Conservation (phyloP, 805 yeast species). For the Hanseniaspora vineae region DNA sequence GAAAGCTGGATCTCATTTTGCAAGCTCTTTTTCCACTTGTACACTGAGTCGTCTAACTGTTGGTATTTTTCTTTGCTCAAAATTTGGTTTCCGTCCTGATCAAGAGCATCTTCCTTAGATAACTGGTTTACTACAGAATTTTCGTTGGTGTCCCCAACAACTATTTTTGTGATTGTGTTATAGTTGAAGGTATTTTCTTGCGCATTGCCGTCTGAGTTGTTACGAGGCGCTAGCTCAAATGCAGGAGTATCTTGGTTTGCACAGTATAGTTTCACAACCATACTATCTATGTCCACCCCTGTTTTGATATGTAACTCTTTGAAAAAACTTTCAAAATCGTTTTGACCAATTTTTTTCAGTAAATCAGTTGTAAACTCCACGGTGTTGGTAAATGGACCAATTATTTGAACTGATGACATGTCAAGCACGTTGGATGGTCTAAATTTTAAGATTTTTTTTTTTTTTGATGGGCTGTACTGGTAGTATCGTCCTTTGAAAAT, state of each 20-base stretch:
- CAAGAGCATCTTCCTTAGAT: background rate
- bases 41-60: constrained; percentile 43
- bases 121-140: background rate
- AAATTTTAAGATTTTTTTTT: no score
- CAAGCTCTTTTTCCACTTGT: constrained; percentile 51
- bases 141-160: background rate
- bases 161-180: background rate
- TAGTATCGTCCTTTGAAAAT: no score
- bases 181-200: background rate
- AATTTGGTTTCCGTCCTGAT: background rate
- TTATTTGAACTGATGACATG: background rate
- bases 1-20: background rate
- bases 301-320: background rate
- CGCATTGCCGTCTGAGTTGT: no score
- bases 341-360: background rate
- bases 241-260: background rate
- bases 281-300: background rate
- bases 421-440: no score
- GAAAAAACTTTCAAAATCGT: background rate
- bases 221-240: no score
- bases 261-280: background rate
- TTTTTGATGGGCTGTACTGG: no score
- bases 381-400: background rate
- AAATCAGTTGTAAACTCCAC: background rate
- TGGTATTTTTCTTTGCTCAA: background rate